phyloP scores from a whole-genome alignment of 257 asterid genomes.

The Ajuga chamaepitys region DNA sequence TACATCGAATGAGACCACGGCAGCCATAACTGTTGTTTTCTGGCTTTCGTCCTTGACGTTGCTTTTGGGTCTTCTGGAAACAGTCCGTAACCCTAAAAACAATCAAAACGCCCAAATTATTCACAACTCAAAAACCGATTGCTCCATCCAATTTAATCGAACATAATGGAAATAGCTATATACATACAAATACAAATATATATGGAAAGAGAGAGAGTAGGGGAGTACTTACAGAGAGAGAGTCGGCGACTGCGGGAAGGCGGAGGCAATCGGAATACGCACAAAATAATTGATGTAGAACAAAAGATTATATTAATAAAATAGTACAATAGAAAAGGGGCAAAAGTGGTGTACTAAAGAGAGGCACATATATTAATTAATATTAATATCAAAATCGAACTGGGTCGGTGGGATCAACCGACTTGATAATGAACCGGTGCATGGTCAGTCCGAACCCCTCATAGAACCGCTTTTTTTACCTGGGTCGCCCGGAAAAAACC shows the following conservation, averaged over 20 bases:
- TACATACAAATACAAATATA: neutral
- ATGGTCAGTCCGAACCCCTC: too few relatives aligned
- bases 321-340: neutral
- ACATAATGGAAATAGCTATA: neutral
- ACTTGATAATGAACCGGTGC: too few relatives aligned
- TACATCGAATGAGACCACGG: conserved; percentile 20
- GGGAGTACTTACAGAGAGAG: conserved; percentile 13
- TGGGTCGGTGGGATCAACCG: too few relatives aligned
- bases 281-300: neutral
- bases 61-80: conserved; percentile 25
- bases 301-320: neutral
- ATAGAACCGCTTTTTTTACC: too few relatives aligned
- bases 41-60: conserved; percentile 22
- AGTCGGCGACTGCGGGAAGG: conserved; percentile 21
- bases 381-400: too few relatives aligned
- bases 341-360: neutral
- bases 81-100: conserved; percentile 34
- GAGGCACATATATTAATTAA: too few relatives aligned
- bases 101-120: conserved; percentile 19
- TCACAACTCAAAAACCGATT: conserved; percentile 5
- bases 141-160: neutral
- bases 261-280: conserved; percentile 8
- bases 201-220: neutral
- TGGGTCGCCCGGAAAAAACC: too few relatives aligned
- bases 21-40: conserved; percentile 1